phyloP scores from a whole-genome alignment of 805 yeast species.

The Lipomyces mesembrius region DNA sequence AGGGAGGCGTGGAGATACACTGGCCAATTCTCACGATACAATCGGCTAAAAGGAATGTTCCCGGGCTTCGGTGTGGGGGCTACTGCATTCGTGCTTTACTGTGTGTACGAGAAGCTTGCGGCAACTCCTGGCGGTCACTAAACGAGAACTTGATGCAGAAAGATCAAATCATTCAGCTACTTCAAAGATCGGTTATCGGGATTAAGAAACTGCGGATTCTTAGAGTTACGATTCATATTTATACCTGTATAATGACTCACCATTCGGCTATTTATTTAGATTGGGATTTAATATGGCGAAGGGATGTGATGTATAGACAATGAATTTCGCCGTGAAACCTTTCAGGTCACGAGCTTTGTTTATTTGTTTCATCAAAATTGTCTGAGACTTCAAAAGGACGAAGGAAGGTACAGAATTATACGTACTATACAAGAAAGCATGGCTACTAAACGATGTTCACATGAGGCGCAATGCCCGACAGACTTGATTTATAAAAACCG shows the following conservation, averaged over 20 bases:
- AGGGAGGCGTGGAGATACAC: slow-evolving; percentile 93
- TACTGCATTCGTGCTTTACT: slow-evolving; percentile 71
- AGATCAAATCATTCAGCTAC: too few species aligned
- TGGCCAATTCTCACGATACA: slow-evolving; percentile 74
- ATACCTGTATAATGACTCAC: background rate
- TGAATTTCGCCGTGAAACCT: background rate
- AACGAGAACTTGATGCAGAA: background rate
- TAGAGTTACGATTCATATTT: background rate
- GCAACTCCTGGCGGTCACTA: slow-evolving; percentile 7
- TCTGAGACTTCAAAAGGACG: background rate
- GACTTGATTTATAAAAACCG: background rate
- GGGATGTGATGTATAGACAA: background rate
- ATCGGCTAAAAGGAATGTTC: slow-evolving; percentile 70
- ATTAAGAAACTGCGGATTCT: background rate
- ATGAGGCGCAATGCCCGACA: background rate
- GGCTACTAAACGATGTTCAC: too few species aligned
- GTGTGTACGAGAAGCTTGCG: slow-evolving; percentile 58
- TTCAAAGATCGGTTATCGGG: background rate
- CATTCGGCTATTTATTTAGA: background rate
- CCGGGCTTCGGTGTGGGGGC: slow-evolving; percentile 83
- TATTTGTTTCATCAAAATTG: background rate
- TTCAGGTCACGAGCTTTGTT: background rate
- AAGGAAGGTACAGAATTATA: background rate
- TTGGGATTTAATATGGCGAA: background rate
- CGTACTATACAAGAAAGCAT: background rate